Evolutionary conservation across 345 rosid genomes (phyloP).

Genomic region (Geranium brycei): DNA sequence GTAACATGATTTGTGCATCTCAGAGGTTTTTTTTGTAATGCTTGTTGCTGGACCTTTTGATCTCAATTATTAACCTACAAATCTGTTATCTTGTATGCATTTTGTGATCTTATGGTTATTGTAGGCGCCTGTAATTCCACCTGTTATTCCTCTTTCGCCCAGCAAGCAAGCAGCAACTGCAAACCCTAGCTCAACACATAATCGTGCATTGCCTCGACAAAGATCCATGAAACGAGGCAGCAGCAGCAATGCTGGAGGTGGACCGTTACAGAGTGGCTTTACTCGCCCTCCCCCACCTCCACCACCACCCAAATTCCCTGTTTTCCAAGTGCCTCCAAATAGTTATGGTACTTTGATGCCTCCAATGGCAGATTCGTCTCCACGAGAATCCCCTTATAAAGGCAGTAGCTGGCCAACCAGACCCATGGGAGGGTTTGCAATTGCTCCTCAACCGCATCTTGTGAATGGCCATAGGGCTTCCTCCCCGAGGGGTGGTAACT

Average conservation of each 20-base stretch:
- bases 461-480: constrained; percentile 28
- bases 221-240: constrained; percentile 24
- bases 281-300: constrained; percentile 25
- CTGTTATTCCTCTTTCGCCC: constrained; percentile 8
- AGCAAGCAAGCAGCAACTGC: constrained; percentile 24
- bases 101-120: not conserved
- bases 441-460: constrained; percentile 23
- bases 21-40: not conserved
- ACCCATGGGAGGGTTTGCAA: constrained; percentile 22
- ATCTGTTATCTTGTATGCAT: not conserved
- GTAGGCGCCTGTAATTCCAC: constrained; percentile 23
- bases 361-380: constrained; percentile 21
- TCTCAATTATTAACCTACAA: not conserved
- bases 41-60: not conserved
- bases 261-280: constrained; percentile 17
- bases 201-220: constrained; percentile 26
- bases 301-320: constrained; percentile 32
- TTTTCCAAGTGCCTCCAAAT: constrained; percentile 21
- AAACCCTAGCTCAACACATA: constrained; percentile 22
- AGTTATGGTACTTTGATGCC: constrained; percentile 21
- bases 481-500: constrained; percentile 30
- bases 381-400: constrained; percentile 26
- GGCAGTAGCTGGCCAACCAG: constrained; percentile 35
- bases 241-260: constrained; percentile 19
- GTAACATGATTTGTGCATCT: not conserved